Evolutionary conservation across 208 protist genomes (phyloP).

Genomic region (Acanthamoeba divionensis): DNA sequence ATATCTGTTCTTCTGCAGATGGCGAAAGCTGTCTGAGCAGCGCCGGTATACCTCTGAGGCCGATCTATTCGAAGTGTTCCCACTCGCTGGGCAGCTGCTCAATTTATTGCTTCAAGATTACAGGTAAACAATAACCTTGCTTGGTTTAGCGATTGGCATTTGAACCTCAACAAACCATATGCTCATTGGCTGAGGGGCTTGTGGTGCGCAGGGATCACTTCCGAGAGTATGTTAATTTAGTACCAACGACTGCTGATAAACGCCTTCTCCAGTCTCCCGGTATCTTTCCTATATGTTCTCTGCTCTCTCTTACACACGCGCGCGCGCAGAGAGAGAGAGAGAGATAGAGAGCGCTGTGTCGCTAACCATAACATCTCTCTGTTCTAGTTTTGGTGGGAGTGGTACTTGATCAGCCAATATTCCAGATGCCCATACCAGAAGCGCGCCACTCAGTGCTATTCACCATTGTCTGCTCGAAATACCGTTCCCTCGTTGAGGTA

Average conservation of each 20-base stretch:
- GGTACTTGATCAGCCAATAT: neutral
- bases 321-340: too few relatives aligned
- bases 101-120: slow-evolving; percentile 23
- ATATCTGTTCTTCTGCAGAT: too few relatives aligned
- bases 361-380: too few relatives aligned
- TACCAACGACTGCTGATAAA: neutral
- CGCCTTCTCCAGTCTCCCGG: slow-evolving; percentile 13
- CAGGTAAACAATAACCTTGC: neutral
- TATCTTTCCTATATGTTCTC: neutral
- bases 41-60: neutral
- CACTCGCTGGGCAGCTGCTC: slow-evolving; percentile 42
- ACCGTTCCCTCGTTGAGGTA: slow-evolving; percentile 31
- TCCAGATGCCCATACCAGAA: neutral
- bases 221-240: neutral
- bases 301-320: too few relatives aligned
- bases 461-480: slow-evolving; percentile 54
- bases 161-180: neutral
- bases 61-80: slow-evolving; percentile 45
- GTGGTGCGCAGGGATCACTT: slow-evolving; percentile 37
- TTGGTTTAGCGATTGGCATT: neutral
- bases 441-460: slow-evolving; percentile 19
- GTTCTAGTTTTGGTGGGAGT: too few relatives aligned
- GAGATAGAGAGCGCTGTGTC: too few relatives aligned
- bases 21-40: slow-evolving; percentile 51
- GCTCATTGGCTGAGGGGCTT: too few relatives aligned